Conservation (phyloP, 2,329 filamentous ascomycete genomes). For the Geosmithia putterillii region DNA sequence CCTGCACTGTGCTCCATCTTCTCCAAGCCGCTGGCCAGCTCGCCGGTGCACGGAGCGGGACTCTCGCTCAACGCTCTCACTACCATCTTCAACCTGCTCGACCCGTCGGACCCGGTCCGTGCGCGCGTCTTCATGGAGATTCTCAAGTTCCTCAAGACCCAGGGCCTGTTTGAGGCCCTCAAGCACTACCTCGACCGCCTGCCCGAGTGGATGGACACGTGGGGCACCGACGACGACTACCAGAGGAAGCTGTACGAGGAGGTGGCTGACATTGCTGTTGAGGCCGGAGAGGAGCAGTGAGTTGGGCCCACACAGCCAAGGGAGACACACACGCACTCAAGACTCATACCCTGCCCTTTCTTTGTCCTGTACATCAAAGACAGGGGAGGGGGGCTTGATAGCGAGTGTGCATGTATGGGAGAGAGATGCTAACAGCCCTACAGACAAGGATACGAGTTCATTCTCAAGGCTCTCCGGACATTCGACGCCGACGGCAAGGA, state of each 20-base stretch:
- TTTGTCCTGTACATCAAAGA: background rate
- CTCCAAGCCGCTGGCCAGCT: conserved; percentile 72
- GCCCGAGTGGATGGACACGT: conserved; percentile 68
- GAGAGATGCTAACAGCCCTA: conserved; percentile 4
- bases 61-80: conserved; percentile 84
- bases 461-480: conserved; percentile 48
- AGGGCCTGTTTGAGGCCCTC: conserved; percentile 71
- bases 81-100: conserved; percentile 92
- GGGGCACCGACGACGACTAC: conserved; percentile 74
- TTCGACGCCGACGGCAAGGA: conserved; percentile 44
- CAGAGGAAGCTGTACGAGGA: conserved; percentile 75
- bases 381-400: background rate
- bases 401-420: background rate
- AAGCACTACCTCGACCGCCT: conserved; percentile 75
- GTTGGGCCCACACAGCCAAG: too few relatives aligned
- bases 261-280: conserved; percentile 68
- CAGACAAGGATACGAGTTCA: conserved; percentile 54
- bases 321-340: too few relatives aligned
- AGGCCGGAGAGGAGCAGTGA: conserved; percentile 65
- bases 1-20: conserved; percentile 84
- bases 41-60: conserved; percentile 71
- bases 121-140: conserved; percentile 88
- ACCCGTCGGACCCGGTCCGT: conserved; percentile 62
- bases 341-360: too few relatives aligned
- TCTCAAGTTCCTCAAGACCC: conserved; percentile 65